Evolutionary conservation across 2,329 filamentous ascomycete species (phyloP).

Genomic region (Aureobasidium sp.): DNA sequence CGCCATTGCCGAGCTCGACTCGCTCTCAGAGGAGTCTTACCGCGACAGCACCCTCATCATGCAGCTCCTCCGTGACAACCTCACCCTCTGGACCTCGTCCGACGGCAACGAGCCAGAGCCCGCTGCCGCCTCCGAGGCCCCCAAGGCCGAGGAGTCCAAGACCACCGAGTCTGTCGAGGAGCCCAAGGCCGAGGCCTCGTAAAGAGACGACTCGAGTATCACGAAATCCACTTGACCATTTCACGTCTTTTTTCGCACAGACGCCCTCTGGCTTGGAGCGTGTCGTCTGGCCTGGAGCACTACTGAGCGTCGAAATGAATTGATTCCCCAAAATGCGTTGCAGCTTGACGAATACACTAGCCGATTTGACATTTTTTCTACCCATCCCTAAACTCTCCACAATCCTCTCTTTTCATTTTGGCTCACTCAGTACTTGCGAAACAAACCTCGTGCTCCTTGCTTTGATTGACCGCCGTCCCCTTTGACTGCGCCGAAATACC

Average conservation of each 20-base stretch:
- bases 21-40: constrained; percentile 95
- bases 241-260: constrained; percentile 14
- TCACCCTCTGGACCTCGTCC: constrained; percentile 95
- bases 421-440: constrained; percentile 1
- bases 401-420: background rate
- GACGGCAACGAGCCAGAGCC: constrained; percentile 73
- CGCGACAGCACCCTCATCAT: constrained; percentile 98
- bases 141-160: constrained; percentile 52
- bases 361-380: constrained; percentile 12
- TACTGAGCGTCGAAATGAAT: constrained; percentile 16
- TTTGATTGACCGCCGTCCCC: background rate
- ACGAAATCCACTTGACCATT: constrained; percentile 14
- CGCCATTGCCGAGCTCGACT: constrained; percentile 97
- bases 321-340: constrained; percentile 17
- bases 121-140: constrained; percentile 48
- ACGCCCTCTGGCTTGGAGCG: constrained; percentile 14
- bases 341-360: constrained; percentile 16
- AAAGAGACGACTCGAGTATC: constrained; percentile 2
- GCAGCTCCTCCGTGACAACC: constrained; percentile 96
- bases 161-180: constrained; percentile 30
- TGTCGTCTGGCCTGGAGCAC: constrained; percentile 13
- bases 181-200: constrained; percentile 12
- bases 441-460: background rate
- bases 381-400: background rate
- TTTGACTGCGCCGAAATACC: constrained; percentile 13